Percentiles rank a stretch among this genome's conserved stretches.
phyloP scores from a whole-genome alignment of 345 rosid species.

The Abelmoschus esculentus region DNA sequence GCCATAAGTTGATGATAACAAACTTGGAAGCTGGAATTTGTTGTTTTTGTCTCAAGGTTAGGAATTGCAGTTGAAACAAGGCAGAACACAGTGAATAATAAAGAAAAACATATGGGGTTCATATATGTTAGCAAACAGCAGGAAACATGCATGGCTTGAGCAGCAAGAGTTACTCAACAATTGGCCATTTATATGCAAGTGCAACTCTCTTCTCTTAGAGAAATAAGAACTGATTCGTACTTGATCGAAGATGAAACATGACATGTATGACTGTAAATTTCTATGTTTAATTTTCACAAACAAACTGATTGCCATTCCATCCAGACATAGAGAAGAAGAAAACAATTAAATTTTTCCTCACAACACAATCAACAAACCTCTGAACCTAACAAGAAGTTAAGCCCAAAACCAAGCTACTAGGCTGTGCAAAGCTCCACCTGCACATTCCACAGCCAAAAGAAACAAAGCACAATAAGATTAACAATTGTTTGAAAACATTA shows the following conservation, averaged over 20 bases:
- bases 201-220: slow-evolving; percentile 1
- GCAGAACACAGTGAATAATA: neutral
- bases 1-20: slow-evolving; percentile 1
- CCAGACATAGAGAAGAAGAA: slow-evolving; percentile 35
- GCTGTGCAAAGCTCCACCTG: slow-evolving; percentile 58
- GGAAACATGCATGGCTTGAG: slow-evolving; percentile 6
- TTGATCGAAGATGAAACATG: slow-evolving; percentile 17
- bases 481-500: slow-evolving; percentile 4
- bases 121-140: neutral
- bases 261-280: slow-evolving; percentile 23
- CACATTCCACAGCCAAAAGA: slow-evolving; percentile 34
- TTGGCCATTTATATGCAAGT: slow-evolving; percentile 7
- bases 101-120: no score
- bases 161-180: slow-evolving; percentile 10
- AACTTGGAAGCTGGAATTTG: neutral
- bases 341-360: slow-evolving; percentile 30
- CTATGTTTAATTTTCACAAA: slow-evolving; percentile 35
- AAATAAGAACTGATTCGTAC: slow-evolving; percentile 9
- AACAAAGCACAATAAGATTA: slow-evolving; percentile 31
- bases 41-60: neutral
- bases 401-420: slow-evolving; percentile 25
- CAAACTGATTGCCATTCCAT: slow-evolving; percentile 42
- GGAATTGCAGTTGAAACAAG: neutral
- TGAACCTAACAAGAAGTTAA: slow-evolving; percentile 39
- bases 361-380: slow-evolving; percentile 50